phyloP scores from a whole-genome alignment of 129 eudicot genomes.

The Erigeron canadensis region DNA sequence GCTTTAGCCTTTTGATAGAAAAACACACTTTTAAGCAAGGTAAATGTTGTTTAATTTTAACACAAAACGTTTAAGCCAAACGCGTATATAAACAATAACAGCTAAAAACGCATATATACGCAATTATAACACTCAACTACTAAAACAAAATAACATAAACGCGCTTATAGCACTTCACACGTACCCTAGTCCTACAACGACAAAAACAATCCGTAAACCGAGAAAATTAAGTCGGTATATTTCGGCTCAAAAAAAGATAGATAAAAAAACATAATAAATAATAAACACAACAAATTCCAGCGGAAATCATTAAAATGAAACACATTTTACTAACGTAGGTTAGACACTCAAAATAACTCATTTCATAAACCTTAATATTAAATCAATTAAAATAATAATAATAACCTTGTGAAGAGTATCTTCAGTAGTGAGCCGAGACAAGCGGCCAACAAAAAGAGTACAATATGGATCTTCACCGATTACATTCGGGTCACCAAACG shows the following conservation, averaged over 20 bases:
- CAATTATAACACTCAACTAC: too few relatives aligned
- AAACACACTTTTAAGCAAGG: too few relatives aligned
- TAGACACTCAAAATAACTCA: too few relatives aligned
- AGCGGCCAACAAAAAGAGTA: conserved; percentile 75
- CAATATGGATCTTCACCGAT: conserved; percentile 80
- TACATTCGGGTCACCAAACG: conserved; percentile 85
- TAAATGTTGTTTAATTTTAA: too few relatives aligned
- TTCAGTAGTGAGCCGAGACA: conserved; percentile 75
- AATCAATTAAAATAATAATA: not conserved
- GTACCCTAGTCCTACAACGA: too few relatives aligned
- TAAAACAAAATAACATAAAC: too few relatives aligned
- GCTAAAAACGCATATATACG: too few relatives aligned
- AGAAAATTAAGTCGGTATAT: not conserved
- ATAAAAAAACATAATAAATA: not conserved
- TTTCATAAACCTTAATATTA: not conserved
- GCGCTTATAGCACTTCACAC: too few relatives aligned
- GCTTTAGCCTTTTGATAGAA: too few relatives aligned
- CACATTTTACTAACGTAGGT: not conserved
- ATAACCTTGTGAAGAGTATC: conserved; percentile 64
- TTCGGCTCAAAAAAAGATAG: not conserved
- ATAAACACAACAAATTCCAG: not conserved
- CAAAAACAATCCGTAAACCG: too few relatives aligned
- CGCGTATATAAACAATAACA: too few relatives aligned
- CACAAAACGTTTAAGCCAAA: too few relatives aligned
- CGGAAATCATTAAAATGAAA: not conserved